Evolutionary conservation across 208 protist genomes (phyloP).

Genomic region (Crithidia brevicula): DNA sequence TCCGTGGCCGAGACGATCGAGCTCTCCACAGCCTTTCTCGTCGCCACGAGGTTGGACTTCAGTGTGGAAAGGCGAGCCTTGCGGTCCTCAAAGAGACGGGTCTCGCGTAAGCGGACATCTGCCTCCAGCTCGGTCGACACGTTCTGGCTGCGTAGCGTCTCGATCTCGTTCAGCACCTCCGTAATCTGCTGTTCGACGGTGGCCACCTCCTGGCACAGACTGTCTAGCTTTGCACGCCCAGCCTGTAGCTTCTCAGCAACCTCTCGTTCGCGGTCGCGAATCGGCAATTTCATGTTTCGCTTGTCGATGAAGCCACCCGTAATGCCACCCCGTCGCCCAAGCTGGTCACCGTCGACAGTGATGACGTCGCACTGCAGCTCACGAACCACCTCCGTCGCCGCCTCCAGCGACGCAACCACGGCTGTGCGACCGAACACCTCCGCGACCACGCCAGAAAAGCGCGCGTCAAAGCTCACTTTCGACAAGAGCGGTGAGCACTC

Average conservation of each 20-base stretch:
- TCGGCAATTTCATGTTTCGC: conserved; percentile 76
- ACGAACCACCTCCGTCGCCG: conserved; percentile 65
- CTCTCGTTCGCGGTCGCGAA: conserved; percentile 60
- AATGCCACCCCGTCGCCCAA: conserved; percentile 91
- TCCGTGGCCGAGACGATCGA: conserved; percentile 40
- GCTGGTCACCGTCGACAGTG: conserved; percentile 93
- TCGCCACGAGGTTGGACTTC: conserved; percentile 49
- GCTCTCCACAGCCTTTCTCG: conserved; percentile 52
- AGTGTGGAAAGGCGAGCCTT: conserved; percentile 42
- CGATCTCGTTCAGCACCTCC: conserved; percentile 76
- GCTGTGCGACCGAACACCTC: conserved; percentile 96
- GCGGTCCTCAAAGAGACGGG: conserved; percentile 47
- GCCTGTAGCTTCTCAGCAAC: conserved; percentile 17
- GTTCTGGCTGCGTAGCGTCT: conserved; percentile 63
- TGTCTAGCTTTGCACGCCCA: conserved; percentile 48
- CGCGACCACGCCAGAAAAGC: conserved; percentile 81
- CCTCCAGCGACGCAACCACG: conserved; percentile 88
- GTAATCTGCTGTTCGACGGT: conserved; percentile 79
- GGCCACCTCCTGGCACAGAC: conserved; percentile 72
- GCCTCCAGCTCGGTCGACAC: conserved; percentile 48
- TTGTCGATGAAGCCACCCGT: conserved; percentile 96
- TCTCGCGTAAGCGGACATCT: conserved; percentile 43
- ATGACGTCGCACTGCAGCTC: conserved; percentile 93
- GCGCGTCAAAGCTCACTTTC: conserved; percentile 74
- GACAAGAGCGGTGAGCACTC: conserved; percentile 78